These are phyloP conservation scores for Prunella vulgaris DNA, from an alignment of 257 asterid species.

Conservation along the genomic window DNA sequence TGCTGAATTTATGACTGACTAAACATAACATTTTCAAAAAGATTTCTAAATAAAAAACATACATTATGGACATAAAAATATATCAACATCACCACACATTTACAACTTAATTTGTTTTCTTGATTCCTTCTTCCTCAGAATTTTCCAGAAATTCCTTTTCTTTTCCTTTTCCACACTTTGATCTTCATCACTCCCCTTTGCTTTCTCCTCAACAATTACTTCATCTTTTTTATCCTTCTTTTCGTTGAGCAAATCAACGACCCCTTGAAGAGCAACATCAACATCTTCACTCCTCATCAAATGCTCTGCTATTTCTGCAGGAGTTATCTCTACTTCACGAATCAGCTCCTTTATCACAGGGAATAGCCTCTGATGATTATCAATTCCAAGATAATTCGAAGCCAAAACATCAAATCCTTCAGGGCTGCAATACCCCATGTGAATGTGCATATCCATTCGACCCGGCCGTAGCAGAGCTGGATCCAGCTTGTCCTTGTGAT, in stretches of 20 bases:
- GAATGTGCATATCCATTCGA: slow-evolving; percentile 81
- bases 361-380: slow-evolving; percentile 29
- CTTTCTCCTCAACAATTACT: not conserved
- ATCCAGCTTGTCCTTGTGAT: slow-evolving; percentile 72
- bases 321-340: slow-evolving; percentile 39
- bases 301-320: slow-evolving; percentile 81
- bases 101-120: slow-evolving; percentile 5
- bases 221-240: slow-evolving; percentile 23
- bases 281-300: slow-evolving; percentile 66
- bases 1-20: too few relatives aligned
- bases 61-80: too few relatives aligned
- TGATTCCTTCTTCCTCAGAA: slow-evolving; percentile 1
- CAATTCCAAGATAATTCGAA: slow-evolving; percentile 44
- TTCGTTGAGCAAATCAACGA: slow-evolving; percentile 44
- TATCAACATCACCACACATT: not conserved
- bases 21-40: too few relatives aligned
- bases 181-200: not conserved
- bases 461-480: slow-evolving; percentile 80
- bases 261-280: slow-evolving; percentile 54
- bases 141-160: slow-evolving; percentile 15
- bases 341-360: slow-evolving; percentile 42
- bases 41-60: too few relatives aligned
- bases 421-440: slow-evolving; percentile 63
- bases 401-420: slow-evolving; percentile 61
- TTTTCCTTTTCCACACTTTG: slow-evolving; percentile 9